phyloP scores from a whole-genome alignment of 2,329 filamentous ascomycete genomes.

The Penicillium sp. region DNA sequence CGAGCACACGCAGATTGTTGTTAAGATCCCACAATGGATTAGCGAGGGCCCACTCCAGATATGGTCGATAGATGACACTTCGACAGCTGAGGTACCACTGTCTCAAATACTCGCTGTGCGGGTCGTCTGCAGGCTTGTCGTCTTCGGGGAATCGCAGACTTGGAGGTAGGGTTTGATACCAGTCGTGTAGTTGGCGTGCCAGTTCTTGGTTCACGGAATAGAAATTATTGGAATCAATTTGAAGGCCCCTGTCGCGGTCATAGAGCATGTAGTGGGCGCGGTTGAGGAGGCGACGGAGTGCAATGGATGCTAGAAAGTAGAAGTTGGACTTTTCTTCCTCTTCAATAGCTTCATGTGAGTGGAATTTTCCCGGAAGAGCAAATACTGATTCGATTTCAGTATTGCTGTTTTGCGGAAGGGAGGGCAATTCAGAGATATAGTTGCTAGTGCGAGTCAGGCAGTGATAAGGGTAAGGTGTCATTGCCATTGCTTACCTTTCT shows the following conservation, averaged over 20 bases:
- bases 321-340: conserved; percentile 10
- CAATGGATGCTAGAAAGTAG: conserved; percentile 12
- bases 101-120: conserved; percentile 11
- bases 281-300: conserved; percentile 11
- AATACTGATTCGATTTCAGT: conserved; percentile 9
- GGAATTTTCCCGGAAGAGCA: conserved; percentile 10
- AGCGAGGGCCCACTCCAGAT: conserved; percentile 10
- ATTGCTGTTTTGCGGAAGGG: conserved; percentile 12
- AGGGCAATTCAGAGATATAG: conserved; percentile 11
- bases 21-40: conserved; percentile 10
- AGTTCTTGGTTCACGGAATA: conserved; percentile 10
- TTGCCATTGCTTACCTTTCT: conserved; percentile 3
- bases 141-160: conserved; percentile 6
- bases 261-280: conserved; percentile 13
- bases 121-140: conserved; percentile 6
- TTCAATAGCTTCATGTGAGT: conserved; percentile 7
- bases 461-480: neutral
- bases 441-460: neutral
- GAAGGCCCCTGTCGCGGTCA: conserved; percentile 9
- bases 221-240: conserved; percentile 8
- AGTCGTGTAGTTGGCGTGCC: conserved; percentile 7
- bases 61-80: conserved; percentile 12
- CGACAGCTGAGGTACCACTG: conserved; percentile 14
- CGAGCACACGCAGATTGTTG: conserved; percentile 1
- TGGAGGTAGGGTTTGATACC: conserved; percentile 10